These are phyloP conservation scores for Quercus phellos DNA, from an alignment of 331 rosid species.

Conservation along the genomic window DNA sequence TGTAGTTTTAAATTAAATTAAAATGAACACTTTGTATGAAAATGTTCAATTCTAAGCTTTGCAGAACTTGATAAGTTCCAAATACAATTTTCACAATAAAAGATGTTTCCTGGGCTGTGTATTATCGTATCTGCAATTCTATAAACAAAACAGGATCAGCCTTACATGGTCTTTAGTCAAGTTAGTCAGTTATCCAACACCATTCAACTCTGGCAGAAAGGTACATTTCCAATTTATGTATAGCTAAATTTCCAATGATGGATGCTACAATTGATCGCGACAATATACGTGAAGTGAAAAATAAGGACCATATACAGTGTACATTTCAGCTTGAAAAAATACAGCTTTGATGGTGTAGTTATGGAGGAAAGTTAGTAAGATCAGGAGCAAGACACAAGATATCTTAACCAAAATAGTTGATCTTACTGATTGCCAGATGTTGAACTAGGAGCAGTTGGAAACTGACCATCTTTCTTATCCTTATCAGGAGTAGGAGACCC, in stretches of 20 bases:
- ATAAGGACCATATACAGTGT: slow-evolving; percentile 10
- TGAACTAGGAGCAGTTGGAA: slow-evolving; percentile 35
- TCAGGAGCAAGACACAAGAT: slow-evolving; percentile 1
- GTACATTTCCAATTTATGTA: slow-evolving; percentile 7
- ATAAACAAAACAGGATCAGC: not conserved
- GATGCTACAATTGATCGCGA: not conserved
- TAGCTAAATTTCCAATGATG: slow-evolving; percentile 2
- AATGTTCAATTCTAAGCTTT: too few species aligned
- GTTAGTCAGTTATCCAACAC: not conserved
- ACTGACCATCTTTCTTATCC: slow-evolving; percentile 51
- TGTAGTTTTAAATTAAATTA: too few species aligned
- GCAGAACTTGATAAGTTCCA: too few species aligned
- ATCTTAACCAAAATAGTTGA: slow-evolving; percentile 8
- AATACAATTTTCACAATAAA: too few species aligned
- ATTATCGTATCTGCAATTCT: not conserved
- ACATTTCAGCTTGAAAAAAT: slow-evolving; percentile 6
- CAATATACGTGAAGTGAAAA: not conserved
- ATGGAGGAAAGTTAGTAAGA: slow-evolving; percentile 9
- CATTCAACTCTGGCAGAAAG: not conserved
- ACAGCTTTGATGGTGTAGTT: slow-evolving; percentile 22
- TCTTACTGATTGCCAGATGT: slow-evolving; percentile 29
- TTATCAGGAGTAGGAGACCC: slow-evolving; percentile 37
- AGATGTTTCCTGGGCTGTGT: too few species aligned
- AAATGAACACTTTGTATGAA: too few species aligned
- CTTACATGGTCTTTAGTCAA: not conserved